phyloP scores from a whole-genome alignment of 768 basidiomycete species.

The Gymnopilus junonius region DNA sequence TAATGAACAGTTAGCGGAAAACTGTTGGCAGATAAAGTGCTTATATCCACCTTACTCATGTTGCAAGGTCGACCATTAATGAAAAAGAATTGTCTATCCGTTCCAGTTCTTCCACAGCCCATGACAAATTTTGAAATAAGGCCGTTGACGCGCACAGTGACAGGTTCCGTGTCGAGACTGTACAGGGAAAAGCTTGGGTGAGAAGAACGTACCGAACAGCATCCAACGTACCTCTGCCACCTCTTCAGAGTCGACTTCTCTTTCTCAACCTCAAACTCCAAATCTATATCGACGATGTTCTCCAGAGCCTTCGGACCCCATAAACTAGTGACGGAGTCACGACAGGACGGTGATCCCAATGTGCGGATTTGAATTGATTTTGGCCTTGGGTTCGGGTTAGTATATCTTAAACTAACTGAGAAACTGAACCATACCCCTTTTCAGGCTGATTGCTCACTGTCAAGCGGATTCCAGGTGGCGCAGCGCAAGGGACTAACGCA shows the following conservation, averaged over 20 bases:
- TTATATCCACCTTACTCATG: slow-evolving; percentile 60
- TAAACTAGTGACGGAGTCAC: slow-evolving; percentile 69
- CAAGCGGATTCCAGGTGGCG: slow-evolving; percentile 73
- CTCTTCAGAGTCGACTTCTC: slow-evolving; percentile 57
- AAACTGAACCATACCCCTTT: slow-evolving; percentile 62
- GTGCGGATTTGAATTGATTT: slow-evolving; percentile 77
- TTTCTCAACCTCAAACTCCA: slow-evolving; percentile 69
- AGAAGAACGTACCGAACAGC: background rate
- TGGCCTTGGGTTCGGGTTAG: slow-evolving; percentile 39
- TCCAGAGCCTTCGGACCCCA: slow-evolving; percentile 88
- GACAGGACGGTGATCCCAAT: slow-evolving; percentile 62
- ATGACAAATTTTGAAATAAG: slow-evolving; percentile 83
- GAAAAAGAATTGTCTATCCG: slow-evolving; percentile 92
- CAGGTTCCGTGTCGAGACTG: slow-evolving; percentile 27
- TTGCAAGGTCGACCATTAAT: slow-evolving; percentile 91
- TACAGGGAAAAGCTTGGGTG: background rate
- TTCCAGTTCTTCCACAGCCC: slow-evolving; percentile 74
- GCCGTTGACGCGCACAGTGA: slow-evolving; percentile 67
- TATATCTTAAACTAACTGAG: background rate
- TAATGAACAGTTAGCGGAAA: slow-evolving; percentile 28
- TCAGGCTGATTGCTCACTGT: slow-evolving; percentile 70
- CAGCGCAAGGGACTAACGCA: slow-evolving; percentile 84
- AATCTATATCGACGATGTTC: slow-evolving; percentile 71
- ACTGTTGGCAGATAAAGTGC: background rate
- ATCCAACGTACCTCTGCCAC: slow-evolving; percentile 29